Evolutionary conservation across 78 protist genomes (phyloP).

Genomic region (Pigoraptor vietnamica): DNA sequence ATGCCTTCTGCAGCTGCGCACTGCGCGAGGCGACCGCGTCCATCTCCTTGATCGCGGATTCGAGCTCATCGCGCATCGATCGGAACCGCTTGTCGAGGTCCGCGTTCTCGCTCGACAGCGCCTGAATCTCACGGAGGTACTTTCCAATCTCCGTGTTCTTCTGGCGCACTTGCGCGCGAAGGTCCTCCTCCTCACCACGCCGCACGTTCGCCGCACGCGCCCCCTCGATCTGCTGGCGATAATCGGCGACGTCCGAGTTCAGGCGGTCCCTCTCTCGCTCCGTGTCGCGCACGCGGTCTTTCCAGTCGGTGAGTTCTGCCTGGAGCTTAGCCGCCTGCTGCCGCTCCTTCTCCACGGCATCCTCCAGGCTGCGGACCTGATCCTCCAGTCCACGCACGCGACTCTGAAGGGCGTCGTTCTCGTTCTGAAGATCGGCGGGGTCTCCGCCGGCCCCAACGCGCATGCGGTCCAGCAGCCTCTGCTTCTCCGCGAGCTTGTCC

Average conservation of each 20-base stretch:
- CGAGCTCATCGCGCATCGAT: not conserved
- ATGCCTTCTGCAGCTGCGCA: not conserved
- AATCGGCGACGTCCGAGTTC: not conserved
- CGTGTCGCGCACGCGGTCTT: not conserved
- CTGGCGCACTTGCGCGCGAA: not conserved
- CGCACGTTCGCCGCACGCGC: not conserved
- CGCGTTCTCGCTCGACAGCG: not conserved
- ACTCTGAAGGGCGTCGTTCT: not conserved
- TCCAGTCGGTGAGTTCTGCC: not conserved
- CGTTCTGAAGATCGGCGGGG: not conserved
- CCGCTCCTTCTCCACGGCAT: not conserved
- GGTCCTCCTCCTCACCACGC: not conserved
- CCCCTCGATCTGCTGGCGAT: not conserved
- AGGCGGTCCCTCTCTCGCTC: not conserved
- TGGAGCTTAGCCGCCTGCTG: not conserved
- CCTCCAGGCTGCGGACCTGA: not conserved
- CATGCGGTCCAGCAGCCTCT: not conserved
- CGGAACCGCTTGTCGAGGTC: not conserved
- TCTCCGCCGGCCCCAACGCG: not conserved
- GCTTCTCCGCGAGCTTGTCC: not conserved
- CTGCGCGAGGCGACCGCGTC: not conserved
- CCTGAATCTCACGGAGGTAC: not conserved
- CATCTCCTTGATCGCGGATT: not conserved
- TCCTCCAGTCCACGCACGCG: not conserved
- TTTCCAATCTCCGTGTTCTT: not conserved